Conservation (phyloP, 345 rosid species). For the Acer negundo region DNA sequence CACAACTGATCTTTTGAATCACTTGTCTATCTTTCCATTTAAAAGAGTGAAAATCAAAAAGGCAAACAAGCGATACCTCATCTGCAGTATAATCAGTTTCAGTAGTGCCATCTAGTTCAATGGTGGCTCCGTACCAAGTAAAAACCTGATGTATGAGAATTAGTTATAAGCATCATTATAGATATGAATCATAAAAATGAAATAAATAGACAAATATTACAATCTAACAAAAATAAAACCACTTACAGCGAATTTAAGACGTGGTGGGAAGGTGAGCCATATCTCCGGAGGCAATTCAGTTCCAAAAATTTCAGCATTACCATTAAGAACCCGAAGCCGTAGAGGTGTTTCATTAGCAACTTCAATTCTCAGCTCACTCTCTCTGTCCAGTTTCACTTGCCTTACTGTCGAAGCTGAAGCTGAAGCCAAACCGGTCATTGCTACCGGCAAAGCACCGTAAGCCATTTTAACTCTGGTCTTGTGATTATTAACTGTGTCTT, state of each 20-base stretch:
- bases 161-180: background rate
- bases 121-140: conserved; percentile 93
- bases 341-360: conserved; percentile 73
- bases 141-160: conserved; percentile 55
- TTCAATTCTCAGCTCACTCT: conserved; percentile 88
- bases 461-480: conserved; percentile 10
- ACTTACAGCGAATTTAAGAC: conserved; percentile 77
- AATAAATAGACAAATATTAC: background rate
- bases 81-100: conserved; percentile 95
- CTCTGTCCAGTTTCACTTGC: conserved; percentile 84
- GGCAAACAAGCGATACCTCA: conserved; percentile 50
- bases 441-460: conserved; percentile 8
- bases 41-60: background rate
- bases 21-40: background rate
- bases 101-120: conserved; percentile 82
- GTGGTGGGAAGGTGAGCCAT: conserved; percentile 89
- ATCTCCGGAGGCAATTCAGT: conserved; percentile 84
- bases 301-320: conserved; percentile 90
- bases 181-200: background rate
- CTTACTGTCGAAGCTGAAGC: conserved; percentile 39
- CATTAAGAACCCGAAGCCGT: conserved; percentile 71
- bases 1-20: background rate
- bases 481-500: background rate
- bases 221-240: background rate
- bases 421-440: conserved; percentile 25